Evolutionary conservation across 495 filamentous ascomycete species (phyloP).

Genomic region (Neurospora hispaniola): DNA sequence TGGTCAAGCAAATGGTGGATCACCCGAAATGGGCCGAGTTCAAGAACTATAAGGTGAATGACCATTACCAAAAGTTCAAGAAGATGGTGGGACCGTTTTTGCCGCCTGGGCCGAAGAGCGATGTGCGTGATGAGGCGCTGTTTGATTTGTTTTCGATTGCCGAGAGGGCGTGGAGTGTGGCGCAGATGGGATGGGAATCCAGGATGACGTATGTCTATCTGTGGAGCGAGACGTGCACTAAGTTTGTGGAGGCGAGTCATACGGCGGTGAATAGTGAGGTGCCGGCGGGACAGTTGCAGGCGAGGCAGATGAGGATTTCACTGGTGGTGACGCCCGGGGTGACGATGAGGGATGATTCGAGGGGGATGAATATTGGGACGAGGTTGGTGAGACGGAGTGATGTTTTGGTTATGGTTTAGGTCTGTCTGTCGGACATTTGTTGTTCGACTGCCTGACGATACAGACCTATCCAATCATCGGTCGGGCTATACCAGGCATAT

Average conservation of each 20-base stretch:
- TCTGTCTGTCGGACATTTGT: no score
- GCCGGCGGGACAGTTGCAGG: neutral
- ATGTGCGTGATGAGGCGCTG: conserved; percentile 12
- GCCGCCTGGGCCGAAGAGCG: neutral
- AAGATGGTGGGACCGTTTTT: conserved; percentile 10
- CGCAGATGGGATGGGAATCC: conserved; percentile 16
- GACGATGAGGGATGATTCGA: conserved; percentile 16
- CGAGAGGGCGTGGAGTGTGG: conserved; percentile 20
- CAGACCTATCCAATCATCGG: no score
- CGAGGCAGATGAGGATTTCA: conserved; percentile 17
- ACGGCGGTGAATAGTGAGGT: conserved; percentile 1
- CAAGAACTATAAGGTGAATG: conserved; percentile 9
- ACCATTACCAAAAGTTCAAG: conserved; percentile 19
- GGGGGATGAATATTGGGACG: conserved; percentile 7
- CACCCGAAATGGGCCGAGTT: conserved; percentile 5
- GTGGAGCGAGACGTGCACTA: conserved; percentile 19
- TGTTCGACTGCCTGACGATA: no score
- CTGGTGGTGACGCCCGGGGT: conserved; percentile 23
- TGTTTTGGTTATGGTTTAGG: conserved; percentile 3
- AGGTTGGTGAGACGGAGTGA: conserved; percentile 10
- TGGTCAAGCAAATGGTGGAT: conserved; percentile 8
- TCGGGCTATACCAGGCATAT: neutral
- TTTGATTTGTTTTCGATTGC: conserved; percentile 19
- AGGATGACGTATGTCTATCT: conserved; percentile 20
- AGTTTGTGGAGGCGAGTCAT: conserved; percentile 19